phyloP scores from a whole-genome alignment of 106 monocot genomes.

The Dactylorhiza incarnata region DNA sequence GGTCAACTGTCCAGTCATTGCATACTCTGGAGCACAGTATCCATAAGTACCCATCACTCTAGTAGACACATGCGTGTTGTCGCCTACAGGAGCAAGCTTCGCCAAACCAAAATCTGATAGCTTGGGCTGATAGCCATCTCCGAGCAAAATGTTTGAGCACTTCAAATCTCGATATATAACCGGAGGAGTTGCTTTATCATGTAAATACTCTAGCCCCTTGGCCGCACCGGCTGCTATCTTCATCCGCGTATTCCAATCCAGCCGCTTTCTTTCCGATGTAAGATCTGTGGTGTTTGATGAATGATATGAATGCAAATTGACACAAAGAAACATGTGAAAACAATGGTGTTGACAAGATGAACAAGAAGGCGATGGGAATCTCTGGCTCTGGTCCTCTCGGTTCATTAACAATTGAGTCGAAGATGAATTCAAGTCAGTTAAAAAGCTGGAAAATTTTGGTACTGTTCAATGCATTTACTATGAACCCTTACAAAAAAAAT shows the following conservation, averaged over 20 bases:
- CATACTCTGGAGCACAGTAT: constrained; percentile 9
- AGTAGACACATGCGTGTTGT: constrained; percentile 6
- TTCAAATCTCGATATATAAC: constrained; percentile 13
- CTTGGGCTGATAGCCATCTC: constrained; percentile 2
- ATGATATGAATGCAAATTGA: neutral
- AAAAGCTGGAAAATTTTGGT: neutral
- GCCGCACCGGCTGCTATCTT: constrained; percentile 5
- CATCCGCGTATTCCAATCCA: constrained; percentile 3
- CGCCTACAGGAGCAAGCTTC: constrained; percentile 8
- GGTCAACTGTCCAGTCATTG: constrained; percentile 8
- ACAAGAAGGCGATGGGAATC: neutral
- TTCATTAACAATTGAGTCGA: neutral
- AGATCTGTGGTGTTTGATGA: neutral
- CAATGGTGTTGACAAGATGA: neutral
- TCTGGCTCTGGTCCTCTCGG: neutral
- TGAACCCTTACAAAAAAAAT: no score
- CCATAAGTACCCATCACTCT: constrained; percentile 10
- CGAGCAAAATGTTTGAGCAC: constrained; percentile 7
- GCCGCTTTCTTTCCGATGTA: neutral
- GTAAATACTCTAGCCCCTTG: constrained; percentile 4
- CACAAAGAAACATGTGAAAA: neutral
- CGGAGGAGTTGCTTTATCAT: constrained; percentile 9
- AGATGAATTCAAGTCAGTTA: neutral
- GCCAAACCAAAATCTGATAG: constrained; percentile 9
- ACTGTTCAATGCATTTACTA: neutral